These are phyloP conservation scores for Brassica hybrid DNA, from an alignment of 441 rosid species.

Conservation along the genomic window DNA sequence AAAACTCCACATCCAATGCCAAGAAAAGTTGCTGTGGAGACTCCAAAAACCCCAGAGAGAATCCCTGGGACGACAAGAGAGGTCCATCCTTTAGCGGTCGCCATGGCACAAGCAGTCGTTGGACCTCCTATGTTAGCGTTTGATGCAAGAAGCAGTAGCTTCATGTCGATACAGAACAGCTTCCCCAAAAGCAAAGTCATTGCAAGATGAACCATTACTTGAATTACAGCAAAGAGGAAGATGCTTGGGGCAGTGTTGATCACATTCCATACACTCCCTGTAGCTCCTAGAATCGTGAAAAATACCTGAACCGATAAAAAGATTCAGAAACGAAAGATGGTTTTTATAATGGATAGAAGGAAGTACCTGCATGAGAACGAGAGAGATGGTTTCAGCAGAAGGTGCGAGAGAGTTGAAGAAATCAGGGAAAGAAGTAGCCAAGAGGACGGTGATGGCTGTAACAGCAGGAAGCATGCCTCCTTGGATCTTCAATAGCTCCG, in stretches of 20 bases:
- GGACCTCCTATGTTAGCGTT: conserved; percentile 90
- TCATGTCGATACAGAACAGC: conserved; percentile 58
- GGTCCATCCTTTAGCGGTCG: conserved; percentile 82
- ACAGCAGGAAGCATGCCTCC: conserved; percentile 73
- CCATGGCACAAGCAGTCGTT: conserved; percentile 91
- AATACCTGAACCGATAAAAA: conserved; percentile 51
- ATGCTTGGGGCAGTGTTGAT: conserved; percentile 79
- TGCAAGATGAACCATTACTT: conserved; percentile 66
- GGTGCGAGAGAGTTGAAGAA: conserved; percentile 62
- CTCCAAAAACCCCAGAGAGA: conserved; percentile 79
- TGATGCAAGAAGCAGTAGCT: conserved; percentile 75
- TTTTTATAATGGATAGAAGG: conserved; percentile 3
- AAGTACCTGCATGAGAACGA: conserved; percentile 70
- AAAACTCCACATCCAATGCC: conserved; percentile 74
- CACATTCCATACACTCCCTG: conserved; percentile 79
- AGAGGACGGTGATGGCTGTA: conserved; percentile 62
- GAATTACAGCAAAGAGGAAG: conserved; percentile 74
- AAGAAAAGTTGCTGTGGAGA: conserved; percentile 75
- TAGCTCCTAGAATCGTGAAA: conserved; percentile 81
- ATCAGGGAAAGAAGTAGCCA: conserved; percentile 68
- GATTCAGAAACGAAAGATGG: not conserved
- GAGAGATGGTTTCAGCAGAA: conserved; percentile 61
- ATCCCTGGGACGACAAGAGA: conserved; percentile 75
- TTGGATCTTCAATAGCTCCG: conserved; percentile 53
- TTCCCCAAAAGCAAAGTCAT: conserved; percentile 67